These are phyloP conservation scores for Batkoa obscura DNA, from an alignment of 371 early-diverging fungal species.

Conservation along the genomic window DNA sequence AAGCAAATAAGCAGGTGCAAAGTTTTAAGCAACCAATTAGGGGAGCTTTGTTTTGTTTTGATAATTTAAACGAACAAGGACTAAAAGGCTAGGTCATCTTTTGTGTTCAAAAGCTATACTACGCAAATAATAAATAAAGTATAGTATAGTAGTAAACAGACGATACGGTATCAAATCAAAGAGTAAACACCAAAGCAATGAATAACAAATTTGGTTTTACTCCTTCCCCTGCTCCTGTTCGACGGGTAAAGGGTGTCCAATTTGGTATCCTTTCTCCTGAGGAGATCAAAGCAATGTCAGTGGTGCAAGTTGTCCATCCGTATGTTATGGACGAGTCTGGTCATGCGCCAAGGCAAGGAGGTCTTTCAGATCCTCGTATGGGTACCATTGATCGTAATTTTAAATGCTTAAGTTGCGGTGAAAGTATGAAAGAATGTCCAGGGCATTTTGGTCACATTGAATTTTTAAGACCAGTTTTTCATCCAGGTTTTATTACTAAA, in stretches of 20 bases:
- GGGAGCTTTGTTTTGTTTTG: too few species aligned
- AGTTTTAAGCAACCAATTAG: too few species aligned
- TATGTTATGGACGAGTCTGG: slow-evolving; percentile 89
- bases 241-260: slow-evolving; percentile 77
- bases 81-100: too few species aligned
- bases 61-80: too few species aligned
- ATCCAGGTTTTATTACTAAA: slow-evolving; percentile 64
- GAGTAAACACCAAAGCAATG: background rate
- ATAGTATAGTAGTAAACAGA: too few species aligned
- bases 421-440: slow-evolving; percentile 90
- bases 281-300: slow-evolving; percentile 88
- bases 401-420: slow-evolving; percentile 96
- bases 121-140: too few species aligned
- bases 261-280: slow-evolving; percentile 94
- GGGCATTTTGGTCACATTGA: slow-evolving; percentile 99
- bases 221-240: slow-evolving; percentile 77
- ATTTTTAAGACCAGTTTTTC: slow-evolving; percentile 95
- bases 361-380: slow-evolving; percentile 95
- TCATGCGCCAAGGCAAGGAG: slow-evolving; percentile 61
- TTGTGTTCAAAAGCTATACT: too few species aligned
- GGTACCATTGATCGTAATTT: slow-evolving; percentile 98
- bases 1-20: too few species aligned
- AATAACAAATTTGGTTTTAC: slow-evolving; percentile 43
- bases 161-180: too few species aligned
- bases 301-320: slow-evolving; percentile 87